These are phyloP conservation scores for Euphorbia peplus DNA, from an alignment of 345 rosid genomes.

Conservation along the genomic window DNA sequence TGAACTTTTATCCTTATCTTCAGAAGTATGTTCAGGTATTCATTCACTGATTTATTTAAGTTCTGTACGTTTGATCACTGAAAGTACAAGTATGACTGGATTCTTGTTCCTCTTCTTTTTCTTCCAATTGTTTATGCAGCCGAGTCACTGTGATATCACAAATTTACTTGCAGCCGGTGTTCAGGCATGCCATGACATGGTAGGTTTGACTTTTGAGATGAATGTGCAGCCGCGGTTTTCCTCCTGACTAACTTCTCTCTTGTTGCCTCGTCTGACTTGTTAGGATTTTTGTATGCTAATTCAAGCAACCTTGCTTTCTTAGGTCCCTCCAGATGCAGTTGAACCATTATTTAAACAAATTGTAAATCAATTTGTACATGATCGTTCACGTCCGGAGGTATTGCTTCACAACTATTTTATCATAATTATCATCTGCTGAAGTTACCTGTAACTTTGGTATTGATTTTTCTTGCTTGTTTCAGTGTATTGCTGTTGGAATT, in stretches of 20 bases:
- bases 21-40: slow-evolving; percentile 80
- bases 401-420: slow-evolving; percentile 9
- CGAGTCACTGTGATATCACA: slow-evolving; percentile 86
- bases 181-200: slow-evolving; percentile 98
- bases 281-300: background rate
- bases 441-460: background rate
- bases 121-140: slow-evolving; percentile 51
- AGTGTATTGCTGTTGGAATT: slow-evolving; percentile 93
- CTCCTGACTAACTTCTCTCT: background rate
- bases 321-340: slow-evolving; percentile 99
- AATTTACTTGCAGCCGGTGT: slow-evolving; percentile 91
- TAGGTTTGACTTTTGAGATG: slow-evolving; percentile 28
- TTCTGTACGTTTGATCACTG: slow-evolving; percentile 7
- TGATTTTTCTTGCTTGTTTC: slow-evolving; percentile 19
- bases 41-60: slow-evolving; percentile 13
- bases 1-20: slow-evolving; percentile 73
- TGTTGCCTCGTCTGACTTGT: background rate
- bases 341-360: slow-evolving; percentile 90
- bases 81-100: background rate
- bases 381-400: slow-evolving; percentile 91
- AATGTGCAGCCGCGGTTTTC: slow-evolving; percentile 11
- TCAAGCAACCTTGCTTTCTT: slow-evolving; percentile 16
- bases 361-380: slow-evolving; percentile 91
- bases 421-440: background rate
- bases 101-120: background rate